A percentile compares a stretch with the other conserved stretches of the same genome.
phyloP scores from a whole-genome alignment of 2,329 filamentous ascomycete species.

The Aspergillus floridensis region DNA sequence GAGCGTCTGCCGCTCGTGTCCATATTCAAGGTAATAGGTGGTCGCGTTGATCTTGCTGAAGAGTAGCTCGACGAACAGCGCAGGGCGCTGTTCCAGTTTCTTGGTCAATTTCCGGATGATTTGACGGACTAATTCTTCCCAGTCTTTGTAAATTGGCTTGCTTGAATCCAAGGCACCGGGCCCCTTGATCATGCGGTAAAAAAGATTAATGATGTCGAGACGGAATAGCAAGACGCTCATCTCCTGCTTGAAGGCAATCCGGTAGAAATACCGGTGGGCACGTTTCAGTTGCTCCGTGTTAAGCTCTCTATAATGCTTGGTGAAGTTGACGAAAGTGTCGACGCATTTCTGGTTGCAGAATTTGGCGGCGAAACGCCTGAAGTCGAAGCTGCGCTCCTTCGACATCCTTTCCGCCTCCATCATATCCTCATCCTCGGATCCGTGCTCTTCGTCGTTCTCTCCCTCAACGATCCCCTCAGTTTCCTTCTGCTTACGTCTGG shows the following conservation, averaged over 20 bases:
- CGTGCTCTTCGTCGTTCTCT: slow-evolving; percentile 52
- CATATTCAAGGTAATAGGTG: slow-evolving; percentile 84
- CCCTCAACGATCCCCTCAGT: slow-evolving; percentile 41
- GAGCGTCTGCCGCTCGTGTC: slow-evolving; percentile 75
- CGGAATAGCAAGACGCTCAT: slow-evolving; percentile 84
- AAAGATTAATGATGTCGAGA: slow-evolving; percentile 82
- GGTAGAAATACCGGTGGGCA: slow-evolving; percentile 89
- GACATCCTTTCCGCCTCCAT: slow-evolving; percentile 67
- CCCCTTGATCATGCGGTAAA: slow-evolving; percentile 90
- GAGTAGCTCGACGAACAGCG: slow-evolving; percentile 83
- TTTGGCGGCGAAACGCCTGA: slow-evolving; percentile 73
- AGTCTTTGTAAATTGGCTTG: slow-evolving; percentile 73
- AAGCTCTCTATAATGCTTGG: slow-evolving; percentile 77
- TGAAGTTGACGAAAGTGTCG: slow-evolving; percentile 81
- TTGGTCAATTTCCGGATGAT: slow-evolving; percentile 77
- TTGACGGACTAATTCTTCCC: slow-evolving; percentile 85
- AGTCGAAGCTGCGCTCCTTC: slow-evolving; percentile 91
- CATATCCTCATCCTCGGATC: slow-evolving; percentile 72
- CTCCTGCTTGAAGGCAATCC: slow-evolving; percentile 91
- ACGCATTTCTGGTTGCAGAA: slow-evolving; percentile 83
- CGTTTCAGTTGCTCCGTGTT: slow-evolving; percentile 79
- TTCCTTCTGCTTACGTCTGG: slow-evolving; percentile 66
- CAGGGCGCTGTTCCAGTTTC: slow-evolving; percentile 80
- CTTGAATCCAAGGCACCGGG: slow-evolving; percentile 70
- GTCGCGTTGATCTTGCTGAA: slow-evolving; percentile 89